Percentiles rank a stretch among this genome's conserved stretches.
These are phyloP conservation scores for Trichoderma harzianum DNA, from an alignment of 2,329 filamentous ascomycete genomes.

Conservation along the genomic window DNA sequence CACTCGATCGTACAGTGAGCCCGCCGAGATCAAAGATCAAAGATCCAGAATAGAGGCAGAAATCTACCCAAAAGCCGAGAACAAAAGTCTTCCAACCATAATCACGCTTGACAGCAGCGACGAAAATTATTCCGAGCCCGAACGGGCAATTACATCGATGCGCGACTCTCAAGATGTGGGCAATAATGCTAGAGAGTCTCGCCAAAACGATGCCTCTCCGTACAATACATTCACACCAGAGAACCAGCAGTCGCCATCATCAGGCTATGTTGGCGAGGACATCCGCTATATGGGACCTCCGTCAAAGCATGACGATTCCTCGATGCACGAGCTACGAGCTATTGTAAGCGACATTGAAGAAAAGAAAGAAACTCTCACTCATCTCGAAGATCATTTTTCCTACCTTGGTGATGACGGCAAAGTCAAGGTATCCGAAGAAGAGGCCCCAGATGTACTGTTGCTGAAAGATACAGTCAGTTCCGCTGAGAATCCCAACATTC, in stretches of 20 bases:
- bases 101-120: background rate
- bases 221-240: background rate
- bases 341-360: background rate
- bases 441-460: background rate
- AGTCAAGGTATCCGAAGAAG: background rate
- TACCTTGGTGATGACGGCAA: background rate
- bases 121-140: too few relatives aligned
- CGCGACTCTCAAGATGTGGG: too few relatives aligned
- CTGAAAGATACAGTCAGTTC: background rate
- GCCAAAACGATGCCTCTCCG: background rate
- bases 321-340: background rate
- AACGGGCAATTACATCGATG: background rate
- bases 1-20: background rate
- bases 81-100: background rate
- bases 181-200: background rate
- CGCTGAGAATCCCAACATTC: background rate
- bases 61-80: background rate
- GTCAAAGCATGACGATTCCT: background rate
- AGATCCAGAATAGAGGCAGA: background rate
- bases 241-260: background rate
- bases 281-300: background rate
- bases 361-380: accelerated
- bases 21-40: background rate
- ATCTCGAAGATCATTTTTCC: background rate
- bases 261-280: background rate